Evolutionary conservation across 805 yeast species (phyloP).

Genomic region (Suhomyces tanzawaensis): DNA sequence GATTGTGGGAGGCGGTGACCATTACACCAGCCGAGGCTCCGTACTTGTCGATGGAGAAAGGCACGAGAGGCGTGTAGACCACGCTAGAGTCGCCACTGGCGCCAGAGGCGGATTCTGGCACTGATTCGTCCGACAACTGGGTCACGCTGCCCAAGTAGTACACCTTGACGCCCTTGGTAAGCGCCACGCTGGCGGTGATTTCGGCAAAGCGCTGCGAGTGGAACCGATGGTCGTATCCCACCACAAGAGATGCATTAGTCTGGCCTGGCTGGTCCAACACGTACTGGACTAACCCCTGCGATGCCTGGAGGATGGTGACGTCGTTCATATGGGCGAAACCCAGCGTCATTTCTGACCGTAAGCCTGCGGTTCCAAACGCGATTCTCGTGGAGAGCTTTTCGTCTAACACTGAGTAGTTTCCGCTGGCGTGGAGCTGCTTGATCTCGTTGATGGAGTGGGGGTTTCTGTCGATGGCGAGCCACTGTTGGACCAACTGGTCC

Average conservation of each 20-base stretch:
- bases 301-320: slow-evolving; percentile 84
- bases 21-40: slow-evolving; percentile 79
- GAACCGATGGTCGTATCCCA: slow-evolving; percentile 91
- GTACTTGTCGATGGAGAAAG: slow-evolving; percentile 69
- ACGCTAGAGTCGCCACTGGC: slow-evolving; percentile 9
- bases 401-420: slow-evolving; percentile 46
- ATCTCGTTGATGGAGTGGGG: slow-evolving; percentile 58
- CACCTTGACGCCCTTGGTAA: slow-evolving; percentile 66
- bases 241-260: slow-evolving; percentile 46
- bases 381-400: slow-evolving; percentile 57
- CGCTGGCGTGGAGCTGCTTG: slow-evolving; percentile 33
- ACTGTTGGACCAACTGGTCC: slow-evolving; percentile 29
- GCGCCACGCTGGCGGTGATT: slow-evolving; percentile 72
- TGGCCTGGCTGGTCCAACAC: slow-evolving; percentile 22
- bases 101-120: neutral
- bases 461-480: slow-evolving; percentile 38
- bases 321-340: slow-evolving; percentile 89
- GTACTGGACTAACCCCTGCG: slow-evolving; percentile 73
- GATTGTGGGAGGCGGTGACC: slow-evolving; percentile 90
- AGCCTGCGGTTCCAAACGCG: slow-evolving; percentile 90
- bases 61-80: slow-evolving; percentile 89
- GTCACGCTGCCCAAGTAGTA: slow-evolving; percentile 51
- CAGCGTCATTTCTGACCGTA: slow-evolving; percentile 84
- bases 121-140: slow-evolving; percentile 22
- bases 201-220: slow-evolving; percentile 78